phyloP scores from a whole-genome alignment of 192 early-diverging fungal genomes.

The Chytriomyces confervae region DNA sequence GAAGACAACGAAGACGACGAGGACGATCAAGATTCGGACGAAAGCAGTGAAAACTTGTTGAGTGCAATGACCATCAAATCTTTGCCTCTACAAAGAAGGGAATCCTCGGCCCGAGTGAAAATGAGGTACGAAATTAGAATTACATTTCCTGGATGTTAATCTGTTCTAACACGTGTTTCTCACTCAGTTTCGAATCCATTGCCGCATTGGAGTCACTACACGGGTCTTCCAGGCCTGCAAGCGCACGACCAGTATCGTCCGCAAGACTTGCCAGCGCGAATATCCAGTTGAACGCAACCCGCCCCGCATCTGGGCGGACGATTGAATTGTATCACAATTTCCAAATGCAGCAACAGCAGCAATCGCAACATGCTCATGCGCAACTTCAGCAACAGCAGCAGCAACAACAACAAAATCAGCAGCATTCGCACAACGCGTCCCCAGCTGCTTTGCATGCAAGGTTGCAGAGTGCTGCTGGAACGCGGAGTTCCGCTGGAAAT shows the following conservation, averaged over 20 bases:
- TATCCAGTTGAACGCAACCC: conserved; percentile 9
- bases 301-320: conserved; percentile 42
- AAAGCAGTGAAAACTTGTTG: conserved; percentile 36
- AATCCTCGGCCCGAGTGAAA: conserved; percentile 46
- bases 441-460: background rate
- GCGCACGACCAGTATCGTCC: conserved; percentile 37
- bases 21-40: conserved; percentile 19
- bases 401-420: too few relatives aligned
- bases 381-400: conserved; percentile 6
- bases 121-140: conserved; percentile 31
- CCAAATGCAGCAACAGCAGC: background rate
- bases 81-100: conserved; percentile 49
- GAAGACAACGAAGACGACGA: conserved; percentile 13
- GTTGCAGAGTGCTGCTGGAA: conserved; percentile 1
- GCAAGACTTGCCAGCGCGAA: background rate
- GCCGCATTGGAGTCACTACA: conserved; percentile 1
- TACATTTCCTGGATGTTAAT: background rate
- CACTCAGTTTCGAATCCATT: conserved; percentile 15
- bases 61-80: conserved; percentile 56
- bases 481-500: conserved; percentile 29
- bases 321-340: conserved; percentile 14
- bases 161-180: background rate
- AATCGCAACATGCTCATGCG: background rate
- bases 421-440: too few relatives aligned
- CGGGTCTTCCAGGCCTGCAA: conserved; percentile 34